Evolutionary conservation across 2,329 filamentous ascomycete species (phyloP), one percentile per base, ranked within the genome.

Genomic region (Trichothecium sympodiale): DNA sequence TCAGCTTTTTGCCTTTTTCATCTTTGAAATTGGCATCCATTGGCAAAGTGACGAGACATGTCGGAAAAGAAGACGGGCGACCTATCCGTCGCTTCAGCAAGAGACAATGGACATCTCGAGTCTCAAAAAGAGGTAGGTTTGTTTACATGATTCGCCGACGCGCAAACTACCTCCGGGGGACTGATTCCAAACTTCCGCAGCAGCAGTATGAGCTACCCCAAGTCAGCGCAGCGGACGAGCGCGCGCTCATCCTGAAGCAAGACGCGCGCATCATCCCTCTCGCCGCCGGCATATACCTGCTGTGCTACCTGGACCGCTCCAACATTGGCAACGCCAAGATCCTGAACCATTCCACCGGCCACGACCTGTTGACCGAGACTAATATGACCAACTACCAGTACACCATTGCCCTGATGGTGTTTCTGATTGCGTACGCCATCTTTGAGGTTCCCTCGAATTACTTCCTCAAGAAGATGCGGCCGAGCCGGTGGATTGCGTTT

Each of bases 261-360:
- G 71, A 75, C 46, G 43, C 62, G 36, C 63, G 66, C 32, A 69
- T 76, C 37, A 54, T 75, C 9, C 70, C 71, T 1, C 50, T 74
- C n/a, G 64, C 62, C 14, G 66, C 68, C 12, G 54, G 52, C 23
- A 69, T 74, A 20, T 74, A 74, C 47, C 58, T 75, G 13, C 58
- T 75, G 12, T 71, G 67, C 46, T 74, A 72, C 42, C 56, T 76
- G n/a, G 71, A 75, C 47, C 56, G 67, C 12, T 66, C 74, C 37
- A 83, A 83, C 53, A 82, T 83, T 38, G 77, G 76, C 48, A 80
- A 80, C 50, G 76, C 77, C 29, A 77, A 74, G 53, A 72, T 81
- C 17, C 62, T 83, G 41, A 82, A 83, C 49, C 59, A 67, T 15
- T 62, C 71, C 9, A 69, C 69, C 1, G 53, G 64, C 31, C 61